These are phyloP conservation scores for Blastocladiella emersonii DNA, from an alignment of 371 early-diverging fungal genomes.

Conservation along the genomic window DNA sequence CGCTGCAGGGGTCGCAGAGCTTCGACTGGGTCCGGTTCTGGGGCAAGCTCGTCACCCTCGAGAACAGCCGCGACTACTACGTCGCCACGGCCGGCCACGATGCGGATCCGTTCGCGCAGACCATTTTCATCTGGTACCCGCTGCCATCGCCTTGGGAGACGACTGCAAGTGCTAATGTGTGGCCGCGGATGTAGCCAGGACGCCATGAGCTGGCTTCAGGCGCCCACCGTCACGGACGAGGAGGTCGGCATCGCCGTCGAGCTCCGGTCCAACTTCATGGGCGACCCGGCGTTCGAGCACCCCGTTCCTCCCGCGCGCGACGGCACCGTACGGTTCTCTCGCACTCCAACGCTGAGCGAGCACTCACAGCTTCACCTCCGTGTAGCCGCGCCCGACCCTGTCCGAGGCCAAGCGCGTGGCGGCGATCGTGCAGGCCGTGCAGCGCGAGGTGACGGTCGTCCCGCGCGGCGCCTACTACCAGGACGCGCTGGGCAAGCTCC, in stretches of 20 bases:
- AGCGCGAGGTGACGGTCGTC: conserved; percentile 27
- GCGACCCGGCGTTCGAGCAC: conserved; percentile 35
- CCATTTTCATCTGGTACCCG: neutral
- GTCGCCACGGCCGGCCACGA: neutral
- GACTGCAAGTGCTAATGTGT: neutral
- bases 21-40: conserved; percentile 20
- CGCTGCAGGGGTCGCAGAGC: conserved; percentile 18
- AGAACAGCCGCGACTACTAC: neutral
- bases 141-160: too few relatives aligned
- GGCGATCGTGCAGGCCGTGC: conserved; percentile 23
- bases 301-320: conserved; percentile 8
- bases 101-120: neutral
- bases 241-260: conserved; percentile 17
- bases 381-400: neutral
- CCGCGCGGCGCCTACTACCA: conserved; percentile 33
- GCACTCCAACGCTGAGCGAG: too few relatives aligned
- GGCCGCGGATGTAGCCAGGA: conserved; percentile 10
- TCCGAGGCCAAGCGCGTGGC: conserved; percentile 32
- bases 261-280: conserved; percentile 22
- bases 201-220: conserved; percentile 28
- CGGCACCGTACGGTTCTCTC: too few relatives aligned
- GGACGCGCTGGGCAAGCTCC: conserved; percentile 20
- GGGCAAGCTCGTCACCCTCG: conserved; percentile 19
- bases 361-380: too few relatives aligned
- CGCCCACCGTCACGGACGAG: conserved; percentile 26